Evolutionary conservation across 768 basidiomycete genomes (phyloP), one percentile per base, ranked within the genome.

Genomic region (Filobasidium floriforme): DNA sequence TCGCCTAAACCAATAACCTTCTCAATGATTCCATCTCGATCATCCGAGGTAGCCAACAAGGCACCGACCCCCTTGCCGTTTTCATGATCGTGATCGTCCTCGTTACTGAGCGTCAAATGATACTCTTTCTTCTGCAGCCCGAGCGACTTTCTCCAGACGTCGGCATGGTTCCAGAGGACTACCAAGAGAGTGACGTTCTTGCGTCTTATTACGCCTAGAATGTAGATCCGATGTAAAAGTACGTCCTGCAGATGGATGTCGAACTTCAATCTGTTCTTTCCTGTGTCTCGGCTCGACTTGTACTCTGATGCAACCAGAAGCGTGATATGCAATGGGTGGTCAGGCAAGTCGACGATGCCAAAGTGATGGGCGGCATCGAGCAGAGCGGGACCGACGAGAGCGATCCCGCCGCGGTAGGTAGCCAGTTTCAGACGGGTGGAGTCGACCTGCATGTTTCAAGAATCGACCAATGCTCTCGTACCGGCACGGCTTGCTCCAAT

Each of bases 161-260:
- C 43, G 22, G 46, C 60, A 26, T 66, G 66, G 37, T 66, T 66
- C 66, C 66, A 66, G 40, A 66, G 28, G 24, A 62, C 66, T 18
- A 62, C 46, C 22, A 66, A 12, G 60, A 60, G 62, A 1, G 51
- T n/a, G 24, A 59, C 61, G 26, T 41, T 26, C 24, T 57, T 57
- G 6, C 29, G 22, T 1, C 7, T 57, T n/a, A 57, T n/a, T 24
- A 9, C 4, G 18, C 54, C 54, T 4, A 57, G 6, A 1, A 57
- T n/a, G 54, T 57, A 57, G 22, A 57, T 57, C n/a, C 54, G 22
- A 57, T 57, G 12, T 15, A 57, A 24, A 6, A n/a, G 29, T 14
- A 57, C 54, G 29, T 57, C 54, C 24, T 5, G 24, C 12, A 26
- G 24, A 6, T 24, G 2, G 14, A 15, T 57, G 18, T 15, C 29